Base-by-base conservation (phyloP, 345 rosid species). In the Euphorbia tirucalli region DNA sequence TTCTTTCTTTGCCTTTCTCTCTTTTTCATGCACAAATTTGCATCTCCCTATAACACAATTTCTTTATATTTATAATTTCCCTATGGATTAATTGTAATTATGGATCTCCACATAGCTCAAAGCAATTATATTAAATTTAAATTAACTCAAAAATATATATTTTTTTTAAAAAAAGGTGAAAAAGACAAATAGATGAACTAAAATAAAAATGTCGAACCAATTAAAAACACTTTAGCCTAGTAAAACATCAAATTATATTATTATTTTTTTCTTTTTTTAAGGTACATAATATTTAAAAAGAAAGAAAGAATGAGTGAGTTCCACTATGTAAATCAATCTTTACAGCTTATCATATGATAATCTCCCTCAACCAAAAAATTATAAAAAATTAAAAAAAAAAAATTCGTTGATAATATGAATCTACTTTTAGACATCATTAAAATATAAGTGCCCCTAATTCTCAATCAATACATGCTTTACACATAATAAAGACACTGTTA, bases 391-490 rank as follows among this genome's bases (percentile, higher is more conserved):
- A 35, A 35, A 35, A 35, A 35, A 35, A 35, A 35, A 35, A 35
- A 35, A 35, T 35, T 7, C 3, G 3, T 35, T 56, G 30, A 56
- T 56, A 69, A 15, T 31, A 27, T 13, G 10, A 25, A 32, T 3
- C 30, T 18, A 10, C 61, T 56, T 21, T 50, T 22, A 27, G 46
- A 21, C 60, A 21, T 61, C n/a, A 7, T 13, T 46, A 7, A 0
- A 7, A 46, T 46, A 13, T 46, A 46, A 71, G 11, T 28, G 19
- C 28, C 59, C 46, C 31, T 13, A 57, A 46, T 73, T 44, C 32
- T 24, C 41, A 65, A 31, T 64, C 37, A 57, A 73, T 5, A n/a
- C 22, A 3, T 44, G 3, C 71, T 65, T 66, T 73, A 58, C 71
- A 46, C 66, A 22, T 57, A 37, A 44, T 58, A 46, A 28, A 58